These are phyloP conservation scores for Verruconis gallopava DNA, from an alignment of 2,329 filamentous ascomycete genomes.

Conservation along the genomic window DNA sequence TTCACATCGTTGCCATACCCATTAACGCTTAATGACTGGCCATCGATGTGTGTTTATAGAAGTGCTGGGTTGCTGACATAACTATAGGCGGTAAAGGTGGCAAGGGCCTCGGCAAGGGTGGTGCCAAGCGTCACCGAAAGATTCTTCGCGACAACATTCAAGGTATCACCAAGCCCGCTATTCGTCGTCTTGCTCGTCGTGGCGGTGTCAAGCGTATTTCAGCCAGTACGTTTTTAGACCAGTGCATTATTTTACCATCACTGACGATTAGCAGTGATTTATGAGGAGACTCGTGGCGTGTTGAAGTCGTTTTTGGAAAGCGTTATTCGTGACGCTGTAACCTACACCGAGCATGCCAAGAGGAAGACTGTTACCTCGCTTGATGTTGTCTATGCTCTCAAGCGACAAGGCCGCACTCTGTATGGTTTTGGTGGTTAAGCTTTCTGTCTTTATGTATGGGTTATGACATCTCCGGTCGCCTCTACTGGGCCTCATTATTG, in stretches of 20 bases:
- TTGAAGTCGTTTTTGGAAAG: conserved; percentile 75
- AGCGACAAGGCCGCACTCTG: conserved; percentile 51
- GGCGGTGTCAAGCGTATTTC: conserved; percentile 99
- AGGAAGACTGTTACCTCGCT: conserved; percentile 56
- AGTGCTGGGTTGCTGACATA: too few species aligned
- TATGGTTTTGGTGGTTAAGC: conserved; percentile 56
- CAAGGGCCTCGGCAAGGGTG: conserved; percentile 96
- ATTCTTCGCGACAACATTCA: conserved; percentile 99
- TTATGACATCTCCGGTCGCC: conserved; percentile 8
- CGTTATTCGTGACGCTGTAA: conserved; percentile 68
- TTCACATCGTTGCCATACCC: too few species aligned
- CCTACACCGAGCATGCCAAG: conserved; percentile 75
- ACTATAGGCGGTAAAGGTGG: conserved; percentile 79
- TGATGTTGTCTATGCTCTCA: conserved; percentile 50
- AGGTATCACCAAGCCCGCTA: conserved; percentile 97
- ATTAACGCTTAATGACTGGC: too few species aligned
- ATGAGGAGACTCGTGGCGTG: conserved; percentile 71
- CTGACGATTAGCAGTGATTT: conserved; percentile 60
- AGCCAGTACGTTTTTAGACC: conserved; percentile 52
- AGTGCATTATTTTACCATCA: conserved; percentile 2
- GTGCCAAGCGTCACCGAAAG: conserved; percentile 98
- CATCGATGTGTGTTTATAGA: too few species aligned
- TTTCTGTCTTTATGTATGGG: conserved; percentile 7
- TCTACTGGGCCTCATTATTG: conserved; percentile 1
- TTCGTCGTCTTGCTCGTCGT: conserved; percentile 96